phyloP scores from a whole-genome alignment of 257 asterid genomes.

The Petunia axillaris region DNA sequence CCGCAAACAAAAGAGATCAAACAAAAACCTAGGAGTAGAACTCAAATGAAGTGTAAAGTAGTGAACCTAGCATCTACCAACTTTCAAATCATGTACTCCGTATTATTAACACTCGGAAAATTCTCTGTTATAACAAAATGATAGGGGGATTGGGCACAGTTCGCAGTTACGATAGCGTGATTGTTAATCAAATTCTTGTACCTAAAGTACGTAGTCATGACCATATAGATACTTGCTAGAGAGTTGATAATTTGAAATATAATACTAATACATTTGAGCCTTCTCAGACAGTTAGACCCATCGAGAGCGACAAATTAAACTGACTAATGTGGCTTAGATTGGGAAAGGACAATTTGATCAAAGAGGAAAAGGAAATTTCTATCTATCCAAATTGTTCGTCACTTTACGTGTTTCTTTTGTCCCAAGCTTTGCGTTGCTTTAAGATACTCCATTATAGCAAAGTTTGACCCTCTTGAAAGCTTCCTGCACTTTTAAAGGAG shows the following conservation, averaged over 20 bases:
- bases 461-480: neutral
- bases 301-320: constrained; percentile 1
- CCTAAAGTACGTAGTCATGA: neutral
- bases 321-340: neutral
- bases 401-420: constrained; percentile 3
- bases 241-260: no score
- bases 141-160: no score
- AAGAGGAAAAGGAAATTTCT: neutral
- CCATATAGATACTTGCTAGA: no score
- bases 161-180: neutral
- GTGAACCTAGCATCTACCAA: no score
- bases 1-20: no score
- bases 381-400: neutral
- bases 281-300: neutral
- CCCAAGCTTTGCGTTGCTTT: neutral
- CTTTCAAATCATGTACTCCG: no score
- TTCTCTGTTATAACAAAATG: no score
- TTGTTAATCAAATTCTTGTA: neutral
- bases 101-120: no score
- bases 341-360: neutral
- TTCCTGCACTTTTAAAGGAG: neutral
- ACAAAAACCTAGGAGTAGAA: no score
- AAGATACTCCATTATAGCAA: neutral
- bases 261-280: neutral
- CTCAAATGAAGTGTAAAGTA: no score